Conservation (phyloP, 805 yeast genomes). For the Wickerhamiella azymoides region DNA sequence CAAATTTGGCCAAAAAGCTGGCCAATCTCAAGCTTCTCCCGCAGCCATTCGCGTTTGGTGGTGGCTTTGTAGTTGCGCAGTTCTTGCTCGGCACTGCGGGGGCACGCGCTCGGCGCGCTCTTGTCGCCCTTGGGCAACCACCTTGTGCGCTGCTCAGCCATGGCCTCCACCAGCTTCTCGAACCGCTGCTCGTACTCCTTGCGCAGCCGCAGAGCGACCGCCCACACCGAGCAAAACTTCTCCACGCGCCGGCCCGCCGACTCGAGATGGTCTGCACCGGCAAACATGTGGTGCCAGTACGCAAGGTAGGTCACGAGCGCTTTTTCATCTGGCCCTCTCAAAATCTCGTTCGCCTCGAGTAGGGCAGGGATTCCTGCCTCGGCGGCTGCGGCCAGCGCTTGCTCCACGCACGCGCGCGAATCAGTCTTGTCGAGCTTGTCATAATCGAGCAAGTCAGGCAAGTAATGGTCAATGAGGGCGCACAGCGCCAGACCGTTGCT, state of each 20-base stretch:
- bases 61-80: constrained; percentile 22
- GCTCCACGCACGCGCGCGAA: constrained; percentile 24
- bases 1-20: constrained; percentile 27
- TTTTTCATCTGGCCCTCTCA: constrained; percentile 43
- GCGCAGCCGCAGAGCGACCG: constrained; percentile 23
- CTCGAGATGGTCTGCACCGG: constrained; percentile 26
- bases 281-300: constrained; percentile 41
- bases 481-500: constrained; percentile 36
- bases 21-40: constrained; percentile 26
- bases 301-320: constrained; percentile 44
- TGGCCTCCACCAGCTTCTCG: constrained; percentile 18
- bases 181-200: constrained; percentile 25
- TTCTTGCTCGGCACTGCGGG: constrained; percentile 19
- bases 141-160: constrained; percentile 14
- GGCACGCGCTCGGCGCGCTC: constrained; percentile 20
- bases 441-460: constrained; percentile 31
- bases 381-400: constrained; percentile 33
- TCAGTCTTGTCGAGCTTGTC: constrained; percentile 22
- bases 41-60: constrained; percentile 27
- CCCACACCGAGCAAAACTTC: constrained; percentile 26
- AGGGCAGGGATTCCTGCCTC: constrained; percentile 38
- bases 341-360: constrained; percentile 42
- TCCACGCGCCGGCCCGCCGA: constrained; percentile 28
- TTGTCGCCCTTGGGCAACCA: constrained; percentile 22
- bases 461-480: constrained; percentile 31